Base-by-base conservation (phyloP, 140 eudicot species). In the Bidens hawaiensis region DNA sequence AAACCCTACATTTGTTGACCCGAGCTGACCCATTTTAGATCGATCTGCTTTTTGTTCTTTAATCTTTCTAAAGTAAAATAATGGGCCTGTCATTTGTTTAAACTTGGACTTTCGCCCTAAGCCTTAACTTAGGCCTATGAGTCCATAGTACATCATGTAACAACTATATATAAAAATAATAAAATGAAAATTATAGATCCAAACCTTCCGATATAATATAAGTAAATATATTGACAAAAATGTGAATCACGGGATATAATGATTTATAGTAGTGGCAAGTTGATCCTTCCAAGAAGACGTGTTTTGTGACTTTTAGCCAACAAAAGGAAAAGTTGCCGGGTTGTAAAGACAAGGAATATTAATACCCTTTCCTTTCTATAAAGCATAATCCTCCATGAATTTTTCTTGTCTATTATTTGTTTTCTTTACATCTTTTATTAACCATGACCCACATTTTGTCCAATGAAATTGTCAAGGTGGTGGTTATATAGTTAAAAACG, bases 311-410 rank as follows among this genome's bases (percentile, higher is more conserved):
- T 74, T 74, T 74, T 75, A 75, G 68, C 76, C 53, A 71, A 80
- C 76, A 71, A 76, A 76, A 76, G 74, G 58, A 66, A 72, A 60
- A 68, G 72, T 55, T 67, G 85, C 62, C 76, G 73, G 73, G 19
- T 80, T 80, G 85, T 76, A 80, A 76, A 75, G 82, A 64, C 76
- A 75, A 67, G 70, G 76, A 72, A 80, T 74, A n/a, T n/a, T n/a
- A 74, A 74, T 76, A 71, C 81, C 57, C 75, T 43, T 57, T 47
- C 77, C 68, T 80, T 72, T 67, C 69, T 56, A 68, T 66, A 72
- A 80, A 71, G 66, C 64, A 67, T 72, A 61, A 73, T 24, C 28
- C 52, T 33, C 9, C 52, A 43, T 42, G n/a, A n/a, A 40, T 28
- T 58, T 51, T 11, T 8, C 1, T 38, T 47, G 47, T 14, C 34